These are phyloP conservation scores for Cadophora luteo-olivacea DNA, from an alignment of 2,329 filamentous ascomycete genomes.

Conservation along the genomic window DNA sequence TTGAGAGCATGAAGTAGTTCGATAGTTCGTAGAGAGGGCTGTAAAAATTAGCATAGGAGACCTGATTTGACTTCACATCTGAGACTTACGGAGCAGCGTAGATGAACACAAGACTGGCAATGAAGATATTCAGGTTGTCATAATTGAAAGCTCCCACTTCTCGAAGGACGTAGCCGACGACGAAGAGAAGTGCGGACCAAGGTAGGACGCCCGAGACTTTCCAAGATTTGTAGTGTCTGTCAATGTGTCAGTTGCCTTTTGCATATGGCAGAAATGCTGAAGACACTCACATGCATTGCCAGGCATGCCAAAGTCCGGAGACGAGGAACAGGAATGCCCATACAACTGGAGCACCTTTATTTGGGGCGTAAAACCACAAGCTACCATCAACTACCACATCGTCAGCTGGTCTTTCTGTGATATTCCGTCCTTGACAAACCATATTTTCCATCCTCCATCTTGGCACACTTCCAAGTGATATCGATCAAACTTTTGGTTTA, in stretches of 20 bases:
- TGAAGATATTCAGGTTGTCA: constrained; percentile 52
- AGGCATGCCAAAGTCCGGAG: constrained; percentile 57
- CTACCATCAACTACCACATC: constrained; percentile 42
- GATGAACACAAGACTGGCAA: constrained; percentile 48
- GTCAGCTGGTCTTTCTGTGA: background rate
- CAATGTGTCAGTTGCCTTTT: background rate
- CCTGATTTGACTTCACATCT: background rate
- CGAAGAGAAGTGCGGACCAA: constrained; percentile 60
- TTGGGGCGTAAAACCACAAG: constrained; percentile 58
- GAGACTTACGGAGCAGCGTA: constrained; percentile 41
- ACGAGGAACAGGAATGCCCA: constrained; percentile 56
- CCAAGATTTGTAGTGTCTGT: constrained; percentile 63
- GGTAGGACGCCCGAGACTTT: constrained; percentile 60
- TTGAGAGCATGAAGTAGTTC: constrained; percentile 67
- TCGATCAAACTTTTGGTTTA: background rate
- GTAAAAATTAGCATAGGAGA: constrained; percentile 2
- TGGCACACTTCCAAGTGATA: background rate
- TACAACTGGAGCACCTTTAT: constrained; percentile 59
- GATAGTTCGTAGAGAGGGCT: constrained; percentile 66
- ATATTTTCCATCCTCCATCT: constrained; percentile 39
- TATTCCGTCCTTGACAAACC: constrained; percentile 22
- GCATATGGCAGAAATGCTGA: constrained; percentile 10
- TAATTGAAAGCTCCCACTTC: constrained; percentile 59
- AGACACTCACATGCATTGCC: constrained; percentile 59
- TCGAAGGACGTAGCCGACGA: constrained; percentile 60